Base-by-base conservation (phyloP, 2,329 filamentous ascomycete genomes). In the Diaporthe helianthi region DNA sequence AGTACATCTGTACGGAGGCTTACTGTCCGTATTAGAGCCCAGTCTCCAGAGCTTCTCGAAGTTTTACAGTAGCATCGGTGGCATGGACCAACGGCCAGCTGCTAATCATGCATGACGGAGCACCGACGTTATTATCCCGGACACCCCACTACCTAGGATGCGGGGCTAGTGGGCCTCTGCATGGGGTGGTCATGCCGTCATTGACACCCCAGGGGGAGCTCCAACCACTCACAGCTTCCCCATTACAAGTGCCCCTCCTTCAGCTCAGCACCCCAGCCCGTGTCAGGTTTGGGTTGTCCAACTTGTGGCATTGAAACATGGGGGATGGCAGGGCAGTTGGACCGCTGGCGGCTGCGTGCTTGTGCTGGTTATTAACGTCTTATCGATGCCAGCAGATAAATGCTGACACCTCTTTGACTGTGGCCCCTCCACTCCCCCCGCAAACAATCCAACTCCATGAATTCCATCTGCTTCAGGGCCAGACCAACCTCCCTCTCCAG, bases 161-260 rank as follows among this genome's bases (percentile, higher is more conserved):
- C 58, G 58, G 58, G 58, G 58, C 58, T 22, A 17, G 58, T 29
- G 58, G 58, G n/a, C 41, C 51, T 17, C 17, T 41, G 29, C 29
- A 31, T 24, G 24, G 52, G 52, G 13, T 26, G 17, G 22, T 46
- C 31, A 68, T 61, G 65, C 51, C 65, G 65, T 70, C 69, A 70
- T 64, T 38, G 47, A 53, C 26, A 41, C 24, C 51, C 22, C 33
- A 55, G 60, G 60, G 52, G 29, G 63, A 69, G 67, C 67, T 69
- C n/a, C 52, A 26, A 65, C 67, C 67, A 69, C 41, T 69, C 67
- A 69, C 33, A 58, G 67, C 38, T 12, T 22, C 22, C 38, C 26
- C 10, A 69, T 65, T 65, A 69, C 67, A 65, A 65, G 64, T 49
- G 53, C 33, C 41, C 53, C 49, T 63, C 44, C 24, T 49, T 63